These are phyloP conservation scores for Xylariaceae sp. DNA, from an alignment of 2,329 filamentous ascomycete genomes.

Conservation along the genomic window DNA sequence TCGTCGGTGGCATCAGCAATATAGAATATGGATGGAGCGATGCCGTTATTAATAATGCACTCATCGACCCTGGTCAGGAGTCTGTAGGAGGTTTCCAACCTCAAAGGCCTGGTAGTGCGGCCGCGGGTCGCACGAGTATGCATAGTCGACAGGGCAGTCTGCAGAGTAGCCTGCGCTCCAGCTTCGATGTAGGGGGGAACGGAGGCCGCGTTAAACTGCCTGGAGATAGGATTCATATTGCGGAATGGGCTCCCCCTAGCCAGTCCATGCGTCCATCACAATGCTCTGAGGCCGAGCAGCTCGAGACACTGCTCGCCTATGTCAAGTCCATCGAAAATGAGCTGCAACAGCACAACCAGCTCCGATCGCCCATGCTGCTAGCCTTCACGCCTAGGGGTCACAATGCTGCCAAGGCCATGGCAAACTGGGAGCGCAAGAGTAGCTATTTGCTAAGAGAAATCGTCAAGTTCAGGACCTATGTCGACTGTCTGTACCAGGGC, in stretches of 20 bases:
- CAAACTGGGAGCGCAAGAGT: conserved; percentile 96
- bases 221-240: conserved; percentile 78
- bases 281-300: conserved; percentile 74
- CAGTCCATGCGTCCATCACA: conserved; percentile 86
- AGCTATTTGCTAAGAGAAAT: conserved; percentile 88
- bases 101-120: conserved; percentile 50
- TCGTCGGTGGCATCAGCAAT: conserved; percentile 91
- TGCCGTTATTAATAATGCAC: conserved; percentile 63
- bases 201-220: conserved; percentile 62
- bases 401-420: conserved; percentile 80
- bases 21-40: conserved; percentile 98
- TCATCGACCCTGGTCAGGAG: conserved; percentile 52
- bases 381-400: conserved; percentile 82
- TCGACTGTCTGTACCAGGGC: conserved; percentile 75
- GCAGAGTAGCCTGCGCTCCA: conserved; percentile 49
- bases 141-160: conserved; percentile 39
- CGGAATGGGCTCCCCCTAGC: conserved; percentile 83
- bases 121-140: conserved; percentile 42
- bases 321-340: conserved; percentile 84
- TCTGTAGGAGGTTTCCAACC: conserved; percentile 26
- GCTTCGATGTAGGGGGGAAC: conserved; percentile 60
- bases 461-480: conserved; percentile 94
- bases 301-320: conserved; percentile 70
- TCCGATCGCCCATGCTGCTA: conserved; percentile 81
- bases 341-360: conserved; percentile 78